phyloP scores from a whole-genome alignment of 1,139 yeast genomes.

The Yamadazyma sp. region DNA sequence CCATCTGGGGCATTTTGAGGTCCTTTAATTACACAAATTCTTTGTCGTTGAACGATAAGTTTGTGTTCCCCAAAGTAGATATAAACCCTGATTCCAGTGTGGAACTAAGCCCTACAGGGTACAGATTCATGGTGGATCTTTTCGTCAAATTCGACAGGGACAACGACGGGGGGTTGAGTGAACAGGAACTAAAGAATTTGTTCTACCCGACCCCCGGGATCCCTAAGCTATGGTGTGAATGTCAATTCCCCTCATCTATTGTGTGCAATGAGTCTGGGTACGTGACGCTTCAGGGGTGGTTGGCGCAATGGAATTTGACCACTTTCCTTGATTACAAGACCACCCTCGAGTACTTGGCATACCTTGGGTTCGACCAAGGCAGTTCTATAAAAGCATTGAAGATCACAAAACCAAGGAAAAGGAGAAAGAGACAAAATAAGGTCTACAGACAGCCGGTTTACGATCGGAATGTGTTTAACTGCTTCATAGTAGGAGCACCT shows the following conservation, averaged over 20 bases:
- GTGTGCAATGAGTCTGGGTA: constrained; percentile 88
- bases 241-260: constrained; percentile 81
- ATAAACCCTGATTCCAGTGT: constrained; percentile 79
- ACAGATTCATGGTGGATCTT: constrained; percentile 84
- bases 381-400: constrained; percentile 59
- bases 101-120: constrained; percentile 92
- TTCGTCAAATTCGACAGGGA: constrained; percentile 87
- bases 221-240: constrained; percentile 81
- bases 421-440: constrained; percentile 62
- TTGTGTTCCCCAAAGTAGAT: constrained; percentile 75
- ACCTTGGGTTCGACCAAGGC: constrained; percentile 76
- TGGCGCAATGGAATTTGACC: constrained; percentile 97
- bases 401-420: constrained; percentile 77
- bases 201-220: constrained; percentile 92
- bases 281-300: constrained; percentile 94
- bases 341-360: constrained; percentile 84
- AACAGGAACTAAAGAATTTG: constrained; percentile 61
- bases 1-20: constrained; percentile 91
- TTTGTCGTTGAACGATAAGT: constrained; percentile 74
- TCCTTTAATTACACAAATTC: constrained; percentile 91
- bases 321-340: constrained; percentile 82
- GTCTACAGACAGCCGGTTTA: constrained; percentile 66
- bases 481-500: constrained; percentile 82
- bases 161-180: constrained; percentile 91
- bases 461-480: constrained; percentile 89